Evolutionary conservation across 805 yeast species (phyloP), one percentile per base, ranked within the genome.

Genomic region (Candida verbasci): DNA sequence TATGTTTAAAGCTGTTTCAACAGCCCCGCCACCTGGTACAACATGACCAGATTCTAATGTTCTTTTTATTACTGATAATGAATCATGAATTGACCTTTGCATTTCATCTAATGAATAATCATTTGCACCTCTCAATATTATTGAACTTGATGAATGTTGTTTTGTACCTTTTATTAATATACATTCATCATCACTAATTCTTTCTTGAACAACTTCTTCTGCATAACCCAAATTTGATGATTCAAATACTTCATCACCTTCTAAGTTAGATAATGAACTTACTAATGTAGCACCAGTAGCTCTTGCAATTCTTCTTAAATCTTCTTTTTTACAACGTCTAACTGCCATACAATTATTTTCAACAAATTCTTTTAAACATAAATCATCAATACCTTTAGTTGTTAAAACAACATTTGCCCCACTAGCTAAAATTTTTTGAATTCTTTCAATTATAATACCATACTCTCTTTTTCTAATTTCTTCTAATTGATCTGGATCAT

Each of bases 21-120:
- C 98, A n/a, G 95, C 94, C 43, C 99, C 99, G 47, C 99, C 99
- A 43, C 99, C 99, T 29, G 98, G 97, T 5, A 93, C 98, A 40
- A 94, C 89, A 47, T 76, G 66, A 15, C 97, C 97, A 53, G 91
- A 80, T 63, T 93, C 98, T 48, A 94, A 74, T 9, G 97, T 88
- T 58, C 98, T 80, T 69, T 93, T 93, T 24, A 93, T 96, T 24
- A 93, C 98, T 30, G 87, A 80, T 46, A 93, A 71, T 2, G 97
- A 86, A 59, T 93, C 99, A 55, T 87, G 97, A 43, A 94, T 62
- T 0, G 97, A 88, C 63, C 99, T 79, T 67, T 93, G 96, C 97
- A 94, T 91, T 69, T 93, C 99, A 64, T 93, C 99, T 48, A 93
- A 74, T 27, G 94, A 82, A 60, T 84, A 93, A 59, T 93, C 93